Base-by-base conservation (phyloP, 805 yeast species). In the Wickerhamomyces canadensis region DNA sequence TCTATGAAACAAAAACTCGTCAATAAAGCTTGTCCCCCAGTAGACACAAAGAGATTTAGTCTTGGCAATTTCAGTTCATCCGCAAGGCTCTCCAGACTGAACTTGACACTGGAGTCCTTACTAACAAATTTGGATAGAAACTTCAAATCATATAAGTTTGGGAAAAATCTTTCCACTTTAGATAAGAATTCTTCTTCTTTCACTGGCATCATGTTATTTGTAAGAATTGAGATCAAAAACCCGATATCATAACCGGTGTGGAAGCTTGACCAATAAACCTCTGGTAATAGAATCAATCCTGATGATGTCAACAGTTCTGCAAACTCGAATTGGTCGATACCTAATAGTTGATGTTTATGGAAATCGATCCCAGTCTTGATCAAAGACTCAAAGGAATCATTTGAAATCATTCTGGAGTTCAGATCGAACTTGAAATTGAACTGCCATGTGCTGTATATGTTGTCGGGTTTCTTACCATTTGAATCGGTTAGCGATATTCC, bases 231-330 rank as follows among this genome's bases (percentile, higher is more conserved):
- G 13, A 88, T 64, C 42, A 93, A 66, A 58, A 89, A 89, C 2
- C 98, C 98, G 56, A 89, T 74, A 59, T 93, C 98, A 61, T 93
- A 93, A 11, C 98, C 98, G 2, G 80, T 80, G 58, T 93, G 97
- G 63, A 83, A 93, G 43, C 95, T 82, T 36, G 87, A 70, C 98
- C 98, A 93, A 36, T 80, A 78, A 32, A 86, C 75, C 27, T 61
- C 53, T 15, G 59, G 48, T 49, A 85, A 80, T 50, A 93, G 65
- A 26, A 89, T 74, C 45, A 93, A 66, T 0, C 98, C 98, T 33
- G 95, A 83, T 41, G 85, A 86, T 42, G 82, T 83, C 54, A 93
- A 67, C 37, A 84, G 65, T 59, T 87, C 95, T 12, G 96, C 86
- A 65, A 93, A 89, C 40, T 77, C 80, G 48, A 76, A 72, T 37